Percentiles rank a stretch among this genome's conserved stretches.
Evolutionary conservation across 2,329 filamentous ascomycete species (phyloP).

Genomic region (Ophiostoma populinum): DNA sequence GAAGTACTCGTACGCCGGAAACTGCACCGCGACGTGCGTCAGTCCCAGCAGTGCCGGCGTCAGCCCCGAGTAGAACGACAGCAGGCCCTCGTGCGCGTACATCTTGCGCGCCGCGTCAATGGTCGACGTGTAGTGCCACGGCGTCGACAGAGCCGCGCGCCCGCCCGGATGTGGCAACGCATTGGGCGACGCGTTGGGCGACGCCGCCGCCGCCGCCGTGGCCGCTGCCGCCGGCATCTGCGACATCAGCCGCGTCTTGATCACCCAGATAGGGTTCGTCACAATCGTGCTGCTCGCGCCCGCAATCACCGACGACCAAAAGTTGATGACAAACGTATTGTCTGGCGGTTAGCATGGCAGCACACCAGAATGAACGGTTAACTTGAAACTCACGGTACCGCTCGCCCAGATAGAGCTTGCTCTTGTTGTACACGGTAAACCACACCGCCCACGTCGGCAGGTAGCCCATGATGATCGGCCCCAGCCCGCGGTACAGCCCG

Average conservation of each 20-base stretch:
- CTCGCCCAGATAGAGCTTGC: constrained; percentile 7
- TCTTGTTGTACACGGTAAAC: constrained; percentile 55
- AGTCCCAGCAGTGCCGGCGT: constrained; percentile 82
- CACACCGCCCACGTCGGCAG: constrained; percentile 97
- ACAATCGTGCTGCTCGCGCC: constrained; percentile 84
- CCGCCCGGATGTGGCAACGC: no score
- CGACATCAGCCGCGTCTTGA: constrained; percentile 96
- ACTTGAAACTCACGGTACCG: constrained; percentile 1
- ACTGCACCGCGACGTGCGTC: constrained; percentile 92
- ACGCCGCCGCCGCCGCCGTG: constrained; percentile 47
- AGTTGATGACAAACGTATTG: constrained; percentile 64
- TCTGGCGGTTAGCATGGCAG: no score
- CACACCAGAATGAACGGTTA: no score
- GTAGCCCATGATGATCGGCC: constrained; percentile 89
- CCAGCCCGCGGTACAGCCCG: constrained; percentile 83
- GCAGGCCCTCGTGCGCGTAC: constrained; percentile 76
- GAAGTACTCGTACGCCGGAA: constrained; percentile 87
- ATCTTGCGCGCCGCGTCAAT: constrained; percentile 88
- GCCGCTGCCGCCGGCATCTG: constrained; percentile 39
- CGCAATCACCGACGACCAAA: constrained; percentile 79
- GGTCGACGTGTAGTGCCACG: constrained; percentile 84
- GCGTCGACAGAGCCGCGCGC: constrained; percentile 40
- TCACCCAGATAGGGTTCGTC: constrained; percentile 98
- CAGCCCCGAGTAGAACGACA: constrained; percentile 88
- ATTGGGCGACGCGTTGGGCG: constrained; percentile 79